Conservation (phyloP, 106 monocot species). For the Gastrodia elata region DNA sequence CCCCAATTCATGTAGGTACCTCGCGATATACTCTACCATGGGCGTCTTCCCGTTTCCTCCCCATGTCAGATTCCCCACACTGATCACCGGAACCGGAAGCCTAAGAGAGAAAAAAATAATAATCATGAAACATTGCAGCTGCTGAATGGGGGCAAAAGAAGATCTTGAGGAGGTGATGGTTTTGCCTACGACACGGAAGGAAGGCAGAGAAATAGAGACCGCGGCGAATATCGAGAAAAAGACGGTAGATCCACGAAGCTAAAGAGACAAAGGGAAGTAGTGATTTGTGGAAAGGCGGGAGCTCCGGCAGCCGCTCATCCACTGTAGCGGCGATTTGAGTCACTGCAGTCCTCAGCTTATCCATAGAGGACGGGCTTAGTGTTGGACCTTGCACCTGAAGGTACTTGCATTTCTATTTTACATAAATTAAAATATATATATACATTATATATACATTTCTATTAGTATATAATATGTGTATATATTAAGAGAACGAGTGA, state of each 20-base stretch:
- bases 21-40: conserved; percentile 60
- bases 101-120: conserved; percentile 16
- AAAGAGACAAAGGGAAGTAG: conserved; percentile 53
- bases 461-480: too few relatives aligned
- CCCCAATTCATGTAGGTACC: conserved; percentile 28
- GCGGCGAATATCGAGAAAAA: conserved; percentile 40
- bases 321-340: conserved; percentile 34
- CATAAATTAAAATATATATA: too few relatives aligned
- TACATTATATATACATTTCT: too few relatives aligned
- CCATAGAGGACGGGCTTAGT: too few relatives aligned
- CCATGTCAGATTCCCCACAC: conserved; percentile 83
- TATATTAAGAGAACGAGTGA: too few relatives aligned
- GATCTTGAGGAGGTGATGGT: background rate
- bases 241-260: conserved; percentile 36
- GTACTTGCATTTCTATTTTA: too few relatives aligned
- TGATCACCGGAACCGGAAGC: conserved; percentile 74
- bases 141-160: background rate
- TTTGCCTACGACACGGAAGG: conserved; percentile 30
- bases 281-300: conserved; percentile 41
- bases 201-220: conserved; percentile 28
- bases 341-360: conserved; percentile 19
- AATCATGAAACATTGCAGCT: background rate
- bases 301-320: conserved; percentile 13
- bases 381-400: too few relatives aligned
- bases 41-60: conserved; percentile 96